Evolutionary conservation across 169 alveolate species (phyloP), one percentile per base, ranked within the genome.

Genomic region (Cryptosporidium viatorum): DNA sequence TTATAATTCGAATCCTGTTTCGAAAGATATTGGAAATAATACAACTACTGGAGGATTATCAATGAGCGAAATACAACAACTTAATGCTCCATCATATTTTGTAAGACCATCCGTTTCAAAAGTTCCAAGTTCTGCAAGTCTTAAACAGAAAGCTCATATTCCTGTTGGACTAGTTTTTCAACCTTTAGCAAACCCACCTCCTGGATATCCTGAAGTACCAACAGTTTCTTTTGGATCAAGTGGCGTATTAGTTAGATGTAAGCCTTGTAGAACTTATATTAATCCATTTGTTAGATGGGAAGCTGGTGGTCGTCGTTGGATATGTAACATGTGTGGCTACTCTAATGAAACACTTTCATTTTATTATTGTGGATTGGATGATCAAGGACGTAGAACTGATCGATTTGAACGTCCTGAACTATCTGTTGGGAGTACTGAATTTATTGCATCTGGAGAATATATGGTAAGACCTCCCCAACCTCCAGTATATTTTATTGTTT

Each of bases 401-500:
- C 73, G 95, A 43, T 91, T 93, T 51, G 95, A 95, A 55, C 85
- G 98, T 48, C 94, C 96, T 1, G 99, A 98, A 91, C 95, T 98
- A 74, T 93, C 93, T 60, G 85, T 91, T 50, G 99, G 99, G 6
- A 96, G 99, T 67, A 96, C 96, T 69, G 99, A 98, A 74, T 96
- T 96, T 87, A 93, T 97, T 43, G 99, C 99, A 18, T 96, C 99
- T 21, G 97, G 96, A 51, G 99, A 97, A 93, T 98, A 97, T 91
- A 98, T 97, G 98, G 96, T 95, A 35, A 93, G 99, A 52, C 99
- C 99, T 2, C 99, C 99, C 5, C 97, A 96, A 95, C 98, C 99
- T 3, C 98, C 99, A 4, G 96, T 96, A n/a, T 97, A 92, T 91
- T 92, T 98, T 92, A 95, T 97, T 71, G 93, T 70, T 29, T 92